Conservation (phyloP, 352 stramenopile genomes). For the Lagenidium giganteum region DNA sequence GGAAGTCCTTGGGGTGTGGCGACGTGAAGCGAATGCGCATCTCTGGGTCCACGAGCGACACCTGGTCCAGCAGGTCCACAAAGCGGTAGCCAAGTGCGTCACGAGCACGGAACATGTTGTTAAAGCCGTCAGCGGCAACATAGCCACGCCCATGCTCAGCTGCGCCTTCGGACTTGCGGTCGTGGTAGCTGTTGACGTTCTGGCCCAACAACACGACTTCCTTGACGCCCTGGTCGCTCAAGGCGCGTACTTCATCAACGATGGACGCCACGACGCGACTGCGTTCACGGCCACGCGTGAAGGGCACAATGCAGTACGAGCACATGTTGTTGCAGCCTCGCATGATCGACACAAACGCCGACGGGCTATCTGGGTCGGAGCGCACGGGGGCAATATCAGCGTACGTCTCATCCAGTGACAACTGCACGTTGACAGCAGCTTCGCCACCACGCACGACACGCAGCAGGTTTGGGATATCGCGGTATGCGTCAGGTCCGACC, state of each 20-base stretch:
- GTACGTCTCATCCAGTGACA: conserved; percentile 98
- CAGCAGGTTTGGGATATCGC: conserved; percentile 95
- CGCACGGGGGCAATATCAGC: conserved; percentile 96
- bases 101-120: conserved; percentile 90
- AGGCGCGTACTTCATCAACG: conserved; percentile 89
- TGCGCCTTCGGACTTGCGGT: conserved; percentile 81
- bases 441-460: conserved; percentile 72
- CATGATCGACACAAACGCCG: conserved; percentile 99
- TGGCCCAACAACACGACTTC: conserved; percentile 99
- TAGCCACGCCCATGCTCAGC: conserved; percentile 65
- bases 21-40: conserved; percentile 99
- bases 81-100: conserved; percentile 94
- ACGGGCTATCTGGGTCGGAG: conserved; percentile 68
- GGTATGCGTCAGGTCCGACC: conserved; percentile 97
- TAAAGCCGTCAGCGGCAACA: conserved; percentile 90
- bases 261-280: conserved; percentile 90
- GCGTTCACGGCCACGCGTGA: conserved; percentile 96
- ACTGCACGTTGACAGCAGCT: conserved; percentile 91
- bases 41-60: conserved; percentile 92
- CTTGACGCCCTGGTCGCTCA: conserved; percentile 92
- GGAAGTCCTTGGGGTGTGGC: conserved; percentile 99
- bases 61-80: conserved; percentile 93
- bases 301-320: conserved; percentile 99
- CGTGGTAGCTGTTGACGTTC: conserved; percentile 99
- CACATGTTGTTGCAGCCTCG: conserved; percentile 99